Evolutionary conservation across 176 grass and related monocot species (phyloP).

Genomic region (Cocos nucifera): DNA sequence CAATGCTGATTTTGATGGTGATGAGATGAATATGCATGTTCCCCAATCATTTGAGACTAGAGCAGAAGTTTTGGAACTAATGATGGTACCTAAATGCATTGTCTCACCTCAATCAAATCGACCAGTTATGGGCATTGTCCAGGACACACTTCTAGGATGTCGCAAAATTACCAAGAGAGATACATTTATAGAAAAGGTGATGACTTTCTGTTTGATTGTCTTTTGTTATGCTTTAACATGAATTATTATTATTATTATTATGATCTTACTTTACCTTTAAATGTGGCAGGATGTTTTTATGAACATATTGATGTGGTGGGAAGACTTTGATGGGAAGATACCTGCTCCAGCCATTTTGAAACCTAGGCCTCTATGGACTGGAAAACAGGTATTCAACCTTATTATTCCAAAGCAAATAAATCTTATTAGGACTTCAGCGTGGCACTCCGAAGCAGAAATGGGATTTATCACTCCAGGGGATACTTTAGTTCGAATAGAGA

Average conservation of each 20-base stretch:
- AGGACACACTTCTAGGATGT: conserved; percentile 82
- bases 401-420: conserved; percentile 99
- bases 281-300: conserved; percentile 88
- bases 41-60: conserved; percentile 94
- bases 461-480: conserved; percentile 91
- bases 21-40: conserved; percentile 99
- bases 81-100: conserved; percentile 99
- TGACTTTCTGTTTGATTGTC: no score
- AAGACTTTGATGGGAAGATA: conserved; percentile 95
- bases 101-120: conserved; percentile 91
- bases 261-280: neutral
- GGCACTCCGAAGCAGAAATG: conserved; percentile 68
- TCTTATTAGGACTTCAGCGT: conserved; percentile 73
- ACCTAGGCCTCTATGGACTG: conserved; percentile 92
- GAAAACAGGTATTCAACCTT: conserved; percentile 97
- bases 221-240: no score
- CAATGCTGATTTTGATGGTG: conserved; percentile 98
- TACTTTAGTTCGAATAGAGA: conserved; percentile 88
- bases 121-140: conserved; percentile 97
- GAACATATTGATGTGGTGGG: conserved; percentile 99
- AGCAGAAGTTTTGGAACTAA: conserved; percentile 87
- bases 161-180: conserved; percentile 95
- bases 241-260: no score
- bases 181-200: conserved; percentile 91
- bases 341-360: conserved; percentile 88